A percentile compares a stretch with the other conserved stretches of the same genome.
phyloP scores from a whole-genome alignment of 345 rosid species.

The Murraya paniculata region DNA sequence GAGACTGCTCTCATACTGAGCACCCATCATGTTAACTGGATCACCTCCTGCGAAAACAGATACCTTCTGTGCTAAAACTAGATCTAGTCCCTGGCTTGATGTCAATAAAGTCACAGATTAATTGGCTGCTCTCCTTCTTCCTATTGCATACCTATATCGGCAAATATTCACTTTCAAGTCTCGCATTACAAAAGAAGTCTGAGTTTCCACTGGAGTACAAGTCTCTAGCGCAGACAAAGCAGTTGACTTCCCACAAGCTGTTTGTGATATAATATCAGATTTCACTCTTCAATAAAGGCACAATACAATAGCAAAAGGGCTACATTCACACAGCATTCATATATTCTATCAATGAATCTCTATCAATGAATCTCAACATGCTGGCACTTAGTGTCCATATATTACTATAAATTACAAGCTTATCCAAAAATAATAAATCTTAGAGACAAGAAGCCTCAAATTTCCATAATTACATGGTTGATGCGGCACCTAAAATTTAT shows the following conservation, averaged over 20 bases:
- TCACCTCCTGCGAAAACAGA: slow-evolving; percentile 26
- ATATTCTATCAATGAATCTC: not conserved
- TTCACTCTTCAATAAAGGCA: slow-evolving; percentile 13
- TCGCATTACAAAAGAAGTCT: slow-evolving; percentile 21
- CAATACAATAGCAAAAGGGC: not conserved
- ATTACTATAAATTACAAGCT: not conserved
- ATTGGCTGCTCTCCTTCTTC: slow-evolving; percentile 30
- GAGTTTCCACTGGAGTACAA: slow-evolving; percentile 26
- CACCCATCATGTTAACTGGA: slow-evolving; percentile 24
- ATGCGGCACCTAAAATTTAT: not conserved
- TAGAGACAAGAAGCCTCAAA: not conserved
- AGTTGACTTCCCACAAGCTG: slow-evolving; percentile 30
- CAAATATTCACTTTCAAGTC: slow-evolving; percentile 29
- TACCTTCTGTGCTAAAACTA: slow-evolving; percentile 21
- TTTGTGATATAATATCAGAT: slow-evolving; percentile 19
- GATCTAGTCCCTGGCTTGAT: slow-evolving; percentile 23
- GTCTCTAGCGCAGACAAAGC: slow-evolving; percentile 24
- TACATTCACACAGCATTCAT: not conserved
- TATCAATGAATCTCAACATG: not conserved
- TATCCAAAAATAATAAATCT: not conserved
- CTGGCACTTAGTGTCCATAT: not conserved
- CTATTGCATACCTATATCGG: slow-evolving; percentile 30
- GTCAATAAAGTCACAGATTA: slow-evolving; percentile 20
- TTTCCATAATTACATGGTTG: not conserved
- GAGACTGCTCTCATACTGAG: slow-evolving; percentile 52